A percentile compares a stretch with the other conserved stretches of the same genome.
phyloP scores from a whole-genome alignment of 441 rosid genomes.

The Monsonia emarginata region DNA sequence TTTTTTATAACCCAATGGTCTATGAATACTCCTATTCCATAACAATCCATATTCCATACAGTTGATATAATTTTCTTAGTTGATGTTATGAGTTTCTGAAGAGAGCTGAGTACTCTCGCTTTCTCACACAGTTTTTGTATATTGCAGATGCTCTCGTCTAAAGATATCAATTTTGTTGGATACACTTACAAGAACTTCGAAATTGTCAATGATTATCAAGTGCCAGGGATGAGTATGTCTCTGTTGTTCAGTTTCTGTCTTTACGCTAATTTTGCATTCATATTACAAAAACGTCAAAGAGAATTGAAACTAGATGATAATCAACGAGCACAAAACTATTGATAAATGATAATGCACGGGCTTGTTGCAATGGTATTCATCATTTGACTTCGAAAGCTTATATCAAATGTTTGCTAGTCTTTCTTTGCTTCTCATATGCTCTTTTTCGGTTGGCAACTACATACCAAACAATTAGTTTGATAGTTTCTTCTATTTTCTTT shows the following conservation, averaged over 20 bases:
- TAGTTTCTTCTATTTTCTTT: too few species aligned
- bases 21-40: too few species aligned
- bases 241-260: background rate
- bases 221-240: conserved; percentile 46
- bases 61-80: background rate
- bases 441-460: background rate
- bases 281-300: background rate
- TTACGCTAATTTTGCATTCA: too few species aligned
- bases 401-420: background rate
- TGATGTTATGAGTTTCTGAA: background rate
- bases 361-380: too few species aligned
- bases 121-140: background rate
- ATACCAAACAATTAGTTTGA: too few species aligned
- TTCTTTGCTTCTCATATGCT: background rate
- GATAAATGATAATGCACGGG: too few species aligned
- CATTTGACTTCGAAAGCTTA: too few species aligned
- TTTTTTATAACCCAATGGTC: conserved; percentile 1
- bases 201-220: conserved; percentile 54
- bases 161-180: conserved; percentile 58
- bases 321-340: too few species aligned
- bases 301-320: background rate
- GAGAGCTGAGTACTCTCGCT: background rate
- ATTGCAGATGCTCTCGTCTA: conserved; percentile 54
- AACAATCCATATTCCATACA: background rate
- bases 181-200: conserved; percentile 62